Base-by-base conservation (phyloP, 192 early-diverging fungal species). In the Jimgerdemannia flammicorona region DNA sequence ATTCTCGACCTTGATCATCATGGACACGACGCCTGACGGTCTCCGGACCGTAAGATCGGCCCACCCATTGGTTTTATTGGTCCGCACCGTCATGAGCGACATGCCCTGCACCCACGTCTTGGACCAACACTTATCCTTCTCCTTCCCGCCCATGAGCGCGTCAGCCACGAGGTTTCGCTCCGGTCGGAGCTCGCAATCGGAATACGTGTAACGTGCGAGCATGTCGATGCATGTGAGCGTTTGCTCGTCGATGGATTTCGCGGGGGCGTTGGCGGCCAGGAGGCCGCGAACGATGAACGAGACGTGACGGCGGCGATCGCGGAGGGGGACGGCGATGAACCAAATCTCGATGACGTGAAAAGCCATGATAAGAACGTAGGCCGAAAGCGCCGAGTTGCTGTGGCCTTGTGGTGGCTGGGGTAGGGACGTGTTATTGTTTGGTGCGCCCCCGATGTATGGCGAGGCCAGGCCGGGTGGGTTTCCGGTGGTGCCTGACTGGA, bases 171-270 rank as follows among this genome's bases (percentile, higher is more conserved):
- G 80, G 0, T 81, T 86, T 43, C 84, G 80, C 40, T 80, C 74
- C 3, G 93, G 89, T 74, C 89, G 91, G 7, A 90, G 89, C 42
- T 80, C 84, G 68, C 86, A 88, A 76, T 94, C 92, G 10, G 90
- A 88, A 81, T 87, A 96, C 41, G 93, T 87, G 82, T 95, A 93
- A 44, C 95, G 91, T 39, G 95, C 83, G 39, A 99, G 84, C 93
- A 98, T 94, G 75, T 99, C 98, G 81, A 99, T 84, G 69, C 96
- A 95, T 63, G 97, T 92, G 73, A 95, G 95, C 43, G 93, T 94
- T 63, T 92, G 91, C 79, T 98, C 97, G 78, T 98, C 96, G 80
- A 92, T 67, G 42, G 81, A 74, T 66, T 82, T 77, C 42, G 85
- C 75, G 64, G 79, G 70, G 42, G 81, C 86, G 67, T 93, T 93